These are phyloP conservation scores for Candida chauliodis DNA, from an alignment of 805 yeast species.

Conservation along the genomic window DNA sequence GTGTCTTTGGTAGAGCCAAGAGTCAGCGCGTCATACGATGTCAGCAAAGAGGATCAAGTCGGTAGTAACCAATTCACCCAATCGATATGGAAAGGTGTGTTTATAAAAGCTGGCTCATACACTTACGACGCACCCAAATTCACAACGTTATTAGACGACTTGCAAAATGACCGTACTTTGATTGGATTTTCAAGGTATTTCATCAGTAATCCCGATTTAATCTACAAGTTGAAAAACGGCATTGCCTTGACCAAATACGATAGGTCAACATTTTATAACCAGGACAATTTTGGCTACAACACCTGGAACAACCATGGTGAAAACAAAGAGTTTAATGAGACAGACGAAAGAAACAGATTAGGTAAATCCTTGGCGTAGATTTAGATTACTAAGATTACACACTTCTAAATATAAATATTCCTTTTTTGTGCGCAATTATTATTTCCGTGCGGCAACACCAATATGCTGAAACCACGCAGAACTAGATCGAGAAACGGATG, in stretches of 20 bases:
- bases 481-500: conserved; percentile 26
- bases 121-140: conserved; percentile 21
- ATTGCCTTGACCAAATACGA: conserved; percentile 33
- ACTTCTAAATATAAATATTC: neutral
- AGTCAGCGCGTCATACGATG: conserved; percentile 19
- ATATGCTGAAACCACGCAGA: neutral
- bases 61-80: conserved; percentile 21
- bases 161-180: conserved; percentile 33
- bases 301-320: conserved; percentile 17
- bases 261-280: conserved; percentile 37
- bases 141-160: conserved; percentile 13
- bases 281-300: conserved; percentile 21
- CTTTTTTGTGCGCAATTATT: no score
- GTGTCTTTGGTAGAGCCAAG: conserved; percentile 38
- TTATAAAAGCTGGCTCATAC: conserved; percentile 19
- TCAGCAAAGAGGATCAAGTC: conserved; percentile 16
- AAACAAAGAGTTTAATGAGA: conserved; percentile 9
- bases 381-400: neutral
- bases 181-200: conserved; percentile 37
- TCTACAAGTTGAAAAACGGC: conserved; percentile 36
- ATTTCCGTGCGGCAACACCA: neutral
- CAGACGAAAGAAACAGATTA: conserved; percentile 11
- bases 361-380: conserved; percentile 10
- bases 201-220: conserved; percentile 45
- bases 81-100: conserved; percentile 26